Conservation (phyloP, 768 basidiomycete species). For the Dacryopinax spathularia region DNA sequence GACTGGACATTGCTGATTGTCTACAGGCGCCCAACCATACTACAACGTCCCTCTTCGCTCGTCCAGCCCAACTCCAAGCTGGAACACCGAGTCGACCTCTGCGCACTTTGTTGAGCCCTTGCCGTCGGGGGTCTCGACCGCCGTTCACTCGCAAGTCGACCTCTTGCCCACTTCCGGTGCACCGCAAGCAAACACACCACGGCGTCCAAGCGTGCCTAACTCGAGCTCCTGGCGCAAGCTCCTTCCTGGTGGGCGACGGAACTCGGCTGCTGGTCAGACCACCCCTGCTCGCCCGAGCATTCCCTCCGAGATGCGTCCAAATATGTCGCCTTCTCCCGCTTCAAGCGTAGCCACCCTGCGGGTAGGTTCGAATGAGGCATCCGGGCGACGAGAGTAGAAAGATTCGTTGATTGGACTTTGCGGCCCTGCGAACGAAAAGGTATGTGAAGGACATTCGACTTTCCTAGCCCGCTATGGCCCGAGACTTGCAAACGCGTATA, state of each 20-base stretch:
- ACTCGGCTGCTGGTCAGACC: neutral
- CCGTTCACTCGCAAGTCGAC: neutral
- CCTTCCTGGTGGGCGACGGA: neutral
- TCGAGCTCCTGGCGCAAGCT: neutral
- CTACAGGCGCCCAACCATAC: neutral
- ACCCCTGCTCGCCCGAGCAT: neutral
- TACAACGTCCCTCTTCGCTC: neutral
- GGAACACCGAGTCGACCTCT: neutral
- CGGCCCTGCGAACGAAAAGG: too few relatives aligned
- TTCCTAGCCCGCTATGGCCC: too few relatives aligned
- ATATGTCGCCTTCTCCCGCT: neutral
- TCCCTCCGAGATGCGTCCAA: neutral
- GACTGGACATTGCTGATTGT: neutral
- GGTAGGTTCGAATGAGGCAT: too few relatives aligned
- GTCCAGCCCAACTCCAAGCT: neutral
- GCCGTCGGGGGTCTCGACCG: neutral
- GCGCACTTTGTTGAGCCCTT: neutral
- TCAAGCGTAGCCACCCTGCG: neutral
- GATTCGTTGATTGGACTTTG: too few relatives aligned
- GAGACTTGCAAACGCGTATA: too few relatives aligned
- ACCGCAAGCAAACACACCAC: neutral
- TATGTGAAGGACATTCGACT: too few relatives aligned
- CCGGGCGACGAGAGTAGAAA: too few relatives aligned
- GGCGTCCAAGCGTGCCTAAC: neutral
- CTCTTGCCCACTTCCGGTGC: neutral